Base-by-base conservation (phyloP, 1,139 yeast species). In the Candida mesenterica region DNA sequence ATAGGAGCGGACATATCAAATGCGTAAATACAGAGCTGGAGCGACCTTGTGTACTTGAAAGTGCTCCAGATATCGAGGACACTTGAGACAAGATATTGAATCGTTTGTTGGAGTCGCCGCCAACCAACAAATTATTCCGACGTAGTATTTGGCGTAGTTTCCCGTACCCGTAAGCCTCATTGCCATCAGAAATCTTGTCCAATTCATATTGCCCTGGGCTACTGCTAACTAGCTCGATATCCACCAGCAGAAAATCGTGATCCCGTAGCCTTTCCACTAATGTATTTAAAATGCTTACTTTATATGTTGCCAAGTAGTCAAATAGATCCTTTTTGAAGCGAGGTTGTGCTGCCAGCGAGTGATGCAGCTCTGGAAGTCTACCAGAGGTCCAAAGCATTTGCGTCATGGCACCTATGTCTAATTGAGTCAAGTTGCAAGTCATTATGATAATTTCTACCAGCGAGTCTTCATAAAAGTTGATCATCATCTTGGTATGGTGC, bases 311-410 rank as follows among this genome's bases (percentile, higher is more conserved):
- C 18, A 82, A 50, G 50, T 79, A 80, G 1, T 50, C 44, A 1
- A 59, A 30, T 8, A 81, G 52, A 44, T 74, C 77, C 2, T 37
- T 47, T 32, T 56, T 67, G 57, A 63, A 68, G 3, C 5, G 33
- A 6, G 16, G 30, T 29, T 4, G 29, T 25, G 39, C 15, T 4
- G 24, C 2, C 20, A 16, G 2, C 32, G 31, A n/a, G 3, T 13
- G 3, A 28, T 9, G 33, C 50, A 30, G 4, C 29, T 7, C 39
- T 0, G 10, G 9, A n/a, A 80, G 47, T 20, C 57, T 44, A 1
- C 83, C 86, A 3, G 83, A 75, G 28, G 69, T 56, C 89, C 88
- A 82, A 25, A 74, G 59, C 69, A 79, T 78, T 51, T 82, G 88
- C 3, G 83, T 79, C 35, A 82, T 75, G 1, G 70, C 70, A 4